These are phyloP conservation scores for Pulveroboletus ravenelii DNA, from an alignment of 768 basidiomycete species.

Conservation along the genomic window DNA sequence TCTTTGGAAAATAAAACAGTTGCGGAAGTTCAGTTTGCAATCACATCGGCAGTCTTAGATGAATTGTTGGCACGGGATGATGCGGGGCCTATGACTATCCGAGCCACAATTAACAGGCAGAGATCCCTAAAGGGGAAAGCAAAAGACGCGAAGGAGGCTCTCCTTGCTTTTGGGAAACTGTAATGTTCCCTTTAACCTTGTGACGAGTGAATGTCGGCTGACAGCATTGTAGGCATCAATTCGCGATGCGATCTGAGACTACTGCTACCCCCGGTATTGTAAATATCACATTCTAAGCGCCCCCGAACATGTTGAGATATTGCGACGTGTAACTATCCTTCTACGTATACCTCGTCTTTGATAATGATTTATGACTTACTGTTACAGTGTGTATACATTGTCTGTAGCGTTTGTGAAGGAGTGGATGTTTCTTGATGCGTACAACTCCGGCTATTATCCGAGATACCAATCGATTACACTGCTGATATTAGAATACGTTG, in stretches of 20 bases:
- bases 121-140: not conserved
- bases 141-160: not conserved
- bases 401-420: slow-evolving; percentile 12
- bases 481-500: not conserved
- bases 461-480: not conserved
- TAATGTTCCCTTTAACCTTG: not conserved
- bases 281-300: slow-evolving; percentile 19
- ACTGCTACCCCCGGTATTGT: slow-evolving; percentile 3
- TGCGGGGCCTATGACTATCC: slow-evolving; percentile 16
- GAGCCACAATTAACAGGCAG: not conserved
- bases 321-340: not conserved
- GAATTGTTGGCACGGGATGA: slow-evolving; percentile 12
- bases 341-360: not conserved
- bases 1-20: not conserved
- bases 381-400: slow-evolving; percentile 4
- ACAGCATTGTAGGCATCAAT: slow-evolving; percentile 18
- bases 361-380: slow-evolving; percentile 18
- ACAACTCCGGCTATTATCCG: slow-evolving; percentile 2
- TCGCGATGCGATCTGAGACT: not conserved
- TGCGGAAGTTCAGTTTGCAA: not conserved
- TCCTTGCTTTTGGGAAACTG: slow-evolving; percentile 15
- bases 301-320: not conserved
- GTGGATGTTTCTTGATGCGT: slow-evolving; percentile 11
- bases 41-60: slow-evolving; percentile 11
- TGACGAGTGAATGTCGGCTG: not conserved